A percentile compares a stretch with the other conserved stretches of the same genome.
phyloP scores from a whole-genome alignment of 176 grass and related monocot species.

The Melocanna baccifera region DNA sequence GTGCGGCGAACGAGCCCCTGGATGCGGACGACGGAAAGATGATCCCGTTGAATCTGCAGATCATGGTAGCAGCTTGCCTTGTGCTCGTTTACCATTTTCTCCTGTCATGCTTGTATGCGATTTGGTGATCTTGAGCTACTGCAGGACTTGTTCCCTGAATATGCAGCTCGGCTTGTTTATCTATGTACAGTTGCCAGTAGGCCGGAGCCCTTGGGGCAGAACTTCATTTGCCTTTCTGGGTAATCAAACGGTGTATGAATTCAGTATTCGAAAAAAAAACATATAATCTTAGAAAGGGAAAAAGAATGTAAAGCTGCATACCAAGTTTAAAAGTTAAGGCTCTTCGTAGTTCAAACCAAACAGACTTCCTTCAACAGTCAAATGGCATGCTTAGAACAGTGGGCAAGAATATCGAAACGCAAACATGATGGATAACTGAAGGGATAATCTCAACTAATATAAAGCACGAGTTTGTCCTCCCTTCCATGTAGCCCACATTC shows the following conservation, averaged over 20 bases:
- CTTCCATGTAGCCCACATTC: too few relatives aligned
- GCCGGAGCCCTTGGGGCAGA: neutral
- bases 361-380: neutral
- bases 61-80: conserved; percentile 43
- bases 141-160: neutral
- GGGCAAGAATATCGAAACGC: neutral
- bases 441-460: too few relatives aligned
- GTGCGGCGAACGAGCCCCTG: neutral
- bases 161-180: neutral
- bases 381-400: neutral
- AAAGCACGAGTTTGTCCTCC: too few relatives aligned
- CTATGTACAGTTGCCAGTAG: neutral
- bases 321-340: neutral
- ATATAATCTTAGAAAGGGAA: neutral
- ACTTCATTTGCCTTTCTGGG: neutral
- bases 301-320: neutral
- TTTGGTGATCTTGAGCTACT: neutral
- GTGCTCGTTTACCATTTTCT: conserved; percentile 45
- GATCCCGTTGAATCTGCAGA: conserved; percentile 47
- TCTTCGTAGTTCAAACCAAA: neutral
- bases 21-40: neutral
- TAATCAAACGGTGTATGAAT: neutral
- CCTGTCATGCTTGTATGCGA: neutral
- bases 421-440: neutral
- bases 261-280: neutral